Conservation (phyloP, 208 protist species). For the Trichomonas tenax region DNA sequence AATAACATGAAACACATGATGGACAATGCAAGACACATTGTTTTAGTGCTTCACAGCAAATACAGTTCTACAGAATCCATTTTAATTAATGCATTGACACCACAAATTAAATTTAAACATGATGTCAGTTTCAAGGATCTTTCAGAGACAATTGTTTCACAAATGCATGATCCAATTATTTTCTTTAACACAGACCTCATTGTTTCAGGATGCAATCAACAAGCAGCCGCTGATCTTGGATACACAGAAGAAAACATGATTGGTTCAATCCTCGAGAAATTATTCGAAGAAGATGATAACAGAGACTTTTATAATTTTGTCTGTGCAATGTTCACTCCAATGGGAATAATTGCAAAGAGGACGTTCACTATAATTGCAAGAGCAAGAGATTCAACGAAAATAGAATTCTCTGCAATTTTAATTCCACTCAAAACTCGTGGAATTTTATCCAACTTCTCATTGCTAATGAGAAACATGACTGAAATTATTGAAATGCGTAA, state of each 20-base stretch:
- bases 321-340: background rate
- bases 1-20: background rate
- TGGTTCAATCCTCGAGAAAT: background rate
- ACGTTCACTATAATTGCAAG: background rate
- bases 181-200: background rate
- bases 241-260: background rate
- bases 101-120: background rate
- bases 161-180: background rate
- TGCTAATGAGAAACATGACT: background rate
- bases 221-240: background rate
- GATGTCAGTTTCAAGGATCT: background rate
- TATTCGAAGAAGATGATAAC: background rate
- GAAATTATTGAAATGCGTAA: background rate
- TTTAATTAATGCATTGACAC: background rate
- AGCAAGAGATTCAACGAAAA: background rate
- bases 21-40: background rate
- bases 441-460: background rate
- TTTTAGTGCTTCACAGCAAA: background rate
- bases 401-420: background rate
- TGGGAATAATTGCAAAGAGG: background rate
- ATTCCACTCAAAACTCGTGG: background rate
- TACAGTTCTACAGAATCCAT: background rate
- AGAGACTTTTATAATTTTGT: background rate
- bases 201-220: background rate
- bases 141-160: background rate